phyloP scores from a whole-genome alignment of 495 filamentous ascomycete species.

The Tuber microsphaerosporum region DNA sequence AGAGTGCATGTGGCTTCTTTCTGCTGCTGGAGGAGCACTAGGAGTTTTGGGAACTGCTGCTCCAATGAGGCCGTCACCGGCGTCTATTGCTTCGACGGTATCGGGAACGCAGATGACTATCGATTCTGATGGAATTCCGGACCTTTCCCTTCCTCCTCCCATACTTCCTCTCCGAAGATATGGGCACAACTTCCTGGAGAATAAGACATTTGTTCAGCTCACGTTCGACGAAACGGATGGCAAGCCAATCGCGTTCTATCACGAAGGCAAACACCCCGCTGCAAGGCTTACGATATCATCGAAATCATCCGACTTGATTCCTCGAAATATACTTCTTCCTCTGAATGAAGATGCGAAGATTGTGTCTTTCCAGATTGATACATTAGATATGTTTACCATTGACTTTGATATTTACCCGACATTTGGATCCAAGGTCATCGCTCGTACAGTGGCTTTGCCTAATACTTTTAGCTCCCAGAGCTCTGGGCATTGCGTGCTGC shows the following conservation, averaged over 20 bases:
- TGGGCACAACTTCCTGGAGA: conserved; percentile 96
- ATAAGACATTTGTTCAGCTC: conserved; percentile 88
- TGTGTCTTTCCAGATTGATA: conserved; percentile 93
- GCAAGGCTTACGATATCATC: conserved; percentile 93
- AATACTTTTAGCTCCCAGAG: conserved; percentile 66
- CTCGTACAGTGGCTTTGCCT: conserved; percentile 84
- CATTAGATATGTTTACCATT: conserved; percentile 80
- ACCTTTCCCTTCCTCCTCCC: conserved; percentile 85
- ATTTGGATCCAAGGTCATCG: conserved; percentile 93
- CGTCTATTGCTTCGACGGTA: conserved; percentile 35
- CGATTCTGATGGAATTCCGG: conserved; percentile 79
- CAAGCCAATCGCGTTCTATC: conserved; percentile 76
- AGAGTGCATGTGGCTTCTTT: conserved; percentile 84
- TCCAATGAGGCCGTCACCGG: conserved; percentile 48
- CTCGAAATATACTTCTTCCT: conserved; percentile 85
- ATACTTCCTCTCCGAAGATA: conserved; percentile 92
- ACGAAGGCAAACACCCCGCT: conserved; percentile 89
- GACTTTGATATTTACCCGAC: conserved; percentile 98
- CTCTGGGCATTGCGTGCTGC: conserved; percentile 72
- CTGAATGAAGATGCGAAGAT: conserved; percentile 90
- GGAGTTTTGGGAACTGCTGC: conserved; percentile 26
- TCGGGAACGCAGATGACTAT: conserved; percentile 51
- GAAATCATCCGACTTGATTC: conserved; percentile 89
- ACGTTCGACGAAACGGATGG: conserved; percentile 65
- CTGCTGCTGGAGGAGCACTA: conserved; percentile 47